Evolutionary conservation across 495 filamentous ascomycete genomes (phyloP).

Genomic region (Neurospora tetraspora): DNA sequence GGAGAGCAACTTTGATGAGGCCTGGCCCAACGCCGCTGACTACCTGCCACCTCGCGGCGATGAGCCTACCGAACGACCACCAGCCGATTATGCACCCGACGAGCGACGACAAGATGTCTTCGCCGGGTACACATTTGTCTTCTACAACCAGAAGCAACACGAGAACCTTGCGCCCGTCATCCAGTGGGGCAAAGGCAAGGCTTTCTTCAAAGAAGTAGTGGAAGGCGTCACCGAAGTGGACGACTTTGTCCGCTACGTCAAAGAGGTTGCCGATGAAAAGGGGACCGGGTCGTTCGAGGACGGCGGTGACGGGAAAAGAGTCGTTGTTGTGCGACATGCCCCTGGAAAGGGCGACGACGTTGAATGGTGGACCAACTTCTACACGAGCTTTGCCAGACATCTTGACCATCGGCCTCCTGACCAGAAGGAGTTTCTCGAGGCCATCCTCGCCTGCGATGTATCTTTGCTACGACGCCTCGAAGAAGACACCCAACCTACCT

Average conservation of each 20-base stretch:
- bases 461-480: slow-evolving; percentile 55
- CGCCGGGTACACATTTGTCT: slow-evolving; percentile 80
- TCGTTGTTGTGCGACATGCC: slow-evolving; percentile 70
- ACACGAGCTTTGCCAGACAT: slow-evolving; percentile 52
- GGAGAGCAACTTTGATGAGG: slow-evolving; percentile 72
- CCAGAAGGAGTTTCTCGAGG: slow-evolving; percentile 88
- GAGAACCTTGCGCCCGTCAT: slow-evolving; percentile 65
- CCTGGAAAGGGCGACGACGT: slow-evolving; percentile 48
- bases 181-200: slow-evolving; percentile 73
- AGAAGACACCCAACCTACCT: slow-evolving; percentile 17
- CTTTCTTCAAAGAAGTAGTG: slow-evolving; percentile 51
- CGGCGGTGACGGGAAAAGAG: slow-evolving; percentile 52
- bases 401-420: slow-evolving; percentile 76
- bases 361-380: slow-evolving; percentile 62
- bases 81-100: slow-evolving; percentile 59
- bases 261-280: slow-evolving; percentile 62
- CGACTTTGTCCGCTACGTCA: slow-evolving; percentile 72
- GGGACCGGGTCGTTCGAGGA: slow-evolving; percentile 52
- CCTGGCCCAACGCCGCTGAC: slow-evolving; percentile 66
- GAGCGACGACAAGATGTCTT: slow-evolving; percentile 59
- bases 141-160: slow-evolving; percentile 70
- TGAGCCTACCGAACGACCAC: slow-evolving; percentile 56
- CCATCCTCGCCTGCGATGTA: slow-evolving; percentile 70
- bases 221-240: slow-evolving; percentile 59
- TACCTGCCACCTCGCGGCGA: slow-evolving; percentile 66